Evolutionary conservation across 176 grass and related monocot species (phyloP).

Genomic region (Otatea glauca): DNA sequence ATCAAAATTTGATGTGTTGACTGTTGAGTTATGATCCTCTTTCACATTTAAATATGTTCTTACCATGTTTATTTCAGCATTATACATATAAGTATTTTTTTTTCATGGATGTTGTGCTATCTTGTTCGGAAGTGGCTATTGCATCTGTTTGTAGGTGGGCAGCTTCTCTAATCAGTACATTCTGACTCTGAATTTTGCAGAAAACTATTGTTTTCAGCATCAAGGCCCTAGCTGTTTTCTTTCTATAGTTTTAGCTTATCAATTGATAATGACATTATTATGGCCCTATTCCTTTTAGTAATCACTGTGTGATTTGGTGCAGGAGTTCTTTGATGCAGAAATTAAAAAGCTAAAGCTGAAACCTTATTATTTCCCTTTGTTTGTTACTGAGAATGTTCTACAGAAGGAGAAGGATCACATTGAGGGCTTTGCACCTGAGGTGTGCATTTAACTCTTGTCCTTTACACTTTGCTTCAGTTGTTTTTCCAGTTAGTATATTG

Average conservation of each 20-base stretch:
- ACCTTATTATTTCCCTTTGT: slow-evolving; percentile 92
- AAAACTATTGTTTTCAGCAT: background rate
- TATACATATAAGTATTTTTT: background rate
- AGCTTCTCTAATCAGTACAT: background rate
- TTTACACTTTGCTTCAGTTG: background rate
- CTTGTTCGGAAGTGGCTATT: background rate
- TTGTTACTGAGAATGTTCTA: slow-evolving; percentile 94
- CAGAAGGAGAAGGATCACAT: slow-evolving; percentile 98
- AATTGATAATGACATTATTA: background rate
- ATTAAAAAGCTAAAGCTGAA: slow-evolving; percentile 91
- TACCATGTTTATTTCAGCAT: background rate
- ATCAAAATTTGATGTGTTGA: background rate
- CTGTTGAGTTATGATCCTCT: background rate
- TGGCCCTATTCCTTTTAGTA: slow-evolving; percentile 23
- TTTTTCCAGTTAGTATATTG: slow-evolving; percentile 11
- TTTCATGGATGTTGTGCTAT: background rate
- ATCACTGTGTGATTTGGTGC: slow-evolving; percentile 37
- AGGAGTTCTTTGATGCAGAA: slow-evolving; percentile 95
- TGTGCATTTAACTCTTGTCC: slow-evolving; percentile 33
- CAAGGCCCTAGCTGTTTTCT: background rate
- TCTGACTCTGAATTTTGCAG: background rate
- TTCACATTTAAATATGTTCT: background rate
- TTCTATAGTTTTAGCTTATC: slow-evolving; percentile 2
- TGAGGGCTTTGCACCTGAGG: slow-evolving; percentile 98
- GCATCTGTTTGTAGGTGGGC: background rate